Base-by-base conservation (phyloP, 2,329 filamentous ascomycete genomes). In the Waltergamsia citrina region DNA sequence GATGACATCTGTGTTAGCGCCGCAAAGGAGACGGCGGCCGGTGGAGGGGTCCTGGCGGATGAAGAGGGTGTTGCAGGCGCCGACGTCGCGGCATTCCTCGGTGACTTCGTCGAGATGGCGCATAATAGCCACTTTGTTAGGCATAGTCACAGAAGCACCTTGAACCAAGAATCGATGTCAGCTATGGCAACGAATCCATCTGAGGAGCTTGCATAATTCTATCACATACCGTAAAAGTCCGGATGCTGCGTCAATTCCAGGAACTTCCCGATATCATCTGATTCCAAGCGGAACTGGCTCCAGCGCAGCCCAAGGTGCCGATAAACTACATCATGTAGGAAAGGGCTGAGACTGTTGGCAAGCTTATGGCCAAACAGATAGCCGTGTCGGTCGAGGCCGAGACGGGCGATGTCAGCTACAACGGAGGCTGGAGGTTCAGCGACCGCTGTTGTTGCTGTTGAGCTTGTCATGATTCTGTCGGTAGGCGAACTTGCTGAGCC, bases 41-140 rank as follows among this genome's bases (percentile, higher is more conserved):
- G 63, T 54, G 22, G 23, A 19, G 10, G 33, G 29, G 12, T 65
- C 61, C 30, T 62, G 55, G 16, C 71, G 65, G 30, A 84, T 53
- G 60, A 81, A 88, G 34, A 90, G 69, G 1, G 84, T 92, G 63
- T 92, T 90, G 56, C 81, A 80, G 33, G 84, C 84, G 31, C 84
- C 83, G 16, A 87, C 79, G 23, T 79, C 76, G 32, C 71, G 69
- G 44, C 76, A 83, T 56, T 87, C 81, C 16, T 75, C 69, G 6
- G 82, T 86, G 24, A 88, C 62, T 35, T 78, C 73, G 49, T 90
- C 83, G 7, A 90, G 69, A 44, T 85, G 67, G 0, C 74, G 67
- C 39, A 88, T 73, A 50, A 90, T 85, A 45, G 75, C 67, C 18
- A 90, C 74, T 56, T 92, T 90, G 64, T 85, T 78, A 0, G 85